Percentiles rank a stretch among this genome's conserved stretches.
These are phyloP conservation scores for Paraurostyla sp. DNA, from an alignment of 73 alveolate genomes.

Conservation along the genomic window DNA sequence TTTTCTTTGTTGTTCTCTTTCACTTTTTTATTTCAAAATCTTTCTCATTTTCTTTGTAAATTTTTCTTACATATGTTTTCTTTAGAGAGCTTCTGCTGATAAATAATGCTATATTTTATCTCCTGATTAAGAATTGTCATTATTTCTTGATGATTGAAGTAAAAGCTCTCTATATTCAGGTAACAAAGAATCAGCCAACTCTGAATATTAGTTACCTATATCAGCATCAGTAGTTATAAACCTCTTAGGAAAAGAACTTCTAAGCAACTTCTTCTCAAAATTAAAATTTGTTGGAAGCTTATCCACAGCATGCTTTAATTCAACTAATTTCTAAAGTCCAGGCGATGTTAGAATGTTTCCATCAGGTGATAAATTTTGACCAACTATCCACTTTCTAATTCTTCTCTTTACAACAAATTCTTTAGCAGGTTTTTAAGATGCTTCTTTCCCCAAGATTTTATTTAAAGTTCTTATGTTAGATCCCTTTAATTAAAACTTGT, in stretches of 20 bases:
- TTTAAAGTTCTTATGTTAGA: constrained; percentile 12
- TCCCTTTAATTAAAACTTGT: background rate
- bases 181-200: constrained; percentile 15
- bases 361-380: background rate
- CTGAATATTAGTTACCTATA: constrained; percentile 4
- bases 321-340: constrained; percentile 25
- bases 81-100: background rate
- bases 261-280: constrained; percentile 21
- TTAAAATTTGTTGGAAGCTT: constrained; percentile 28
- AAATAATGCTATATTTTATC: too few relatives aligned
- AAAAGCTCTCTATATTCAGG: constrained; percentile 41
- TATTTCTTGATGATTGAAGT: background rate
- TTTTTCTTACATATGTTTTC: constrained; percentile 9
- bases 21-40: constrained; percentile 19
- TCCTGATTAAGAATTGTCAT: background rate
- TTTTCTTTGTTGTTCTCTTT: background rate
- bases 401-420: constrained; percentile 29
- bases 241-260: constrained; percentile 1
- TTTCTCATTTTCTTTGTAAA: constrained; percentile 29
- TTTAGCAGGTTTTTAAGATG: background rate
- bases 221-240: background rate
- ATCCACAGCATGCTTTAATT: constrained; percentile 21
- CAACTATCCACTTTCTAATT: constrained; percentile 52
- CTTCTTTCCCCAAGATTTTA: constrained; percentile 37
- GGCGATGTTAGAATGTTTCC: constrained; percentile 30